Conservation (phyloP, 352 stramenopile species). For the Phytopythium aichiense region DNA sequence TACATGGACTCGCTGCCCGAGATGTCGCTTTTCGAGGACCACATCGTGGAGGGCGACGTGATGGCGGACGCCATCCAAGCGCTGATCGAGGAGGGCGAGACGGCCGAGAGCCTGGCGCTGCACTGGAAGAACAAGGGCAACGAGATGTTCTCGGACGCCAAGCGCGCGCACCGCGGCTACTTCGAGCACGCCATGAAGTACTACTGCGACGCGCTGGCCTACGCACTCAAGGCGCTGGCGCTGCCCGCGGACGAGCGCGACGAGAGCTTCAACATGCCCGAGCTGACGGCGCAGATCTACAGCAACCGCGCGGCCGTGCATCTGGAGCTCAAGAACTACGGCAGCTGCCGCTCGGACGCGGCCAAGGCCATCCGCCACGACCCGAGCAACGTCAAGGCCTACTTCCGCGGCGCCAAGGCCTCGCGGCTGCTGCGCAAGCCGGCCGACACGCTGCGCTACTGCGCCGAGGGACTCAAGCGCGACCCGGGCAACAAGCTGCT, state of each 20-base stretch:
- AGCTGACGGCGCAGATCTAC: slow-evolving; percentile 73
- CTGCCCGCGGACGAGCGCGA: slow-evolving; percentile 58
- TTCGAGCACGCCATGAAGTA: slow-evolving; percentile 75
- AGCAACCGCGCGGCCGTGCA: slow-evolving; percentile 81
- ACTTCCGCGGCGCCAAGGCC: slow-evolving; percentile 82
- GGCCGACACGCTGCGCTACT: slow-evolving; percentile 79
- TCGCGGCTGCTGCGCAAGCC: slow-evolving; percentile 76
- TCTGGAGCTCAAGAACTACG: slow-evolving; percentile 85
- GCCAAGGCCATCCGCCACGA: slow-evolving; percentile 70
- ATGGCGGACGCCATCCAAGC: slow-evolving; percentile 86
- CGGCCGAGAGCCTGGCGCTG: slow-evolving; percentile 75
- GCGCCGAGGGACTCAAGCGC: slow-evolving; percentile 61
- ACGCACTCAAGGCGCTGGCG: slow-evolving; percentile 71
- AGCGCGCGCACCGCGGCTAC: slow-evolving; percentile 64
- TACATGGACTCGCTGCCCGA: slow-evolving; percentile 85
- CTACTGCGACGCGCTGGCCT: slow-evolving; percentile 73
- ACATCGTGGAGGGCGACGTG: slow-evolving; percentile 80
- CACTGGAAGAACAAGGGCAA: slow-evolving; percentile 90
- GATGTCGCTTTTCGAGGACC: slow-evolving; percentile 88
- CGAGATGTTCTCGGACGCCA: slow-evolving; percentile 76
- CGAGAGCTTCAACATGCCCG: slow-evolving; percentile 55
- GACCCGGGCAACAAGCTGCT: slow-evolving; percentile 80
- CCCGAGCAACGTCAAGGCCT: slow-evolving; percentile 74
- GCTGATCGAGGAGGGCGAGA: slow-evolving; percentile 86
- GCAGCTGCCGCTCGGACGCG: slow-evolving; percentile 75